Conservation (phyloP, 306 rosid species). For the Trichosanthes truncata region DNA sequence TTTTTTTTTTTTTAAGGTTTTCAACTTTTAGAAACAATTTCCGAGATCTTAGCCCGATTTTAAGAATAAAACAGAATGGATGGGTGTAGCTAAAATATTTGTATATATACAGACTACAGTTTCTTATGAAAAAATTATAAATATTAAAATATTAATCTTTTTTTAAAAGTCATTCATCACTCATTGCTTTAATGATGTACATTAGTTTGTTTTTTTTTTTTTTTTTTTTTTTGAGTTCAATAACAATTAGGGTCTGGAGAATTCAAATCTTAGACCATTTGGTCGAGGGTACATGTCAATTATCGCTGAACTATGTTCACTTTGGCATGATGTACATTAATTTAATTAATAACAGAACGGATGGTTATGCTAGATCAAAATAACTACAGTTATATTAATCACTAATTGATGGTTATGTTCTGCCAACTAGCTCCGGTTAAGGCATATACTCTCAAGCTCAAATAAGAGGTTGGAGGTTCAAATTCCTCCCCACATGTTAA, state of each 20-base stretch:
- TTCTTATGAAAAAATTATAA: not conserved
- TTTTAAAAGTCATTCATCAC: not conserved
- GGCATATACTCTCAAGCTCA: no score
- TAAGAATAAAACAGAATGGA: not conserved
- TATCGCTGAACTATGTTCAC: no score
- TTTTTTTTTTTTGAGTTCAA: no score
- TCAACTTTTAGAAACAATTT: not conserved
- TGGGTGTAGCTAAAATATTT: not conserved
- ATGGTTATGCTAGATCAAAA: not conserved
- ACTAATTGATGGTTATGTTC: not conserved
- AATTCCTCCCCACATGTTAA: no score
- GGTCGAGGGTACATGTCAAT: no score
- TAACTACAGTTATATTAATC: not conserved
- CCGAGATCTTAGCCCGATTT: not conserved
- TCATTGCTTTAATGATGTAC: not conserved
- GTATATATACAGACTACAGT: not conserved
- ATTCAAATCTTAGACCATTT: no score
- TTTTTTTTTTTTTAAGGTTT: not conserved
- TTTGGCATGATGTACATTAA: not conserved
- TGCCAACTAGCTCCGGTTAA: no score
- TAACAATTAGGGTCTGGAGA: no score
- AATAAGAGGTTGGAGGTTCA: no score
- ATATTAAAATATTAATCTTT: not conserved
- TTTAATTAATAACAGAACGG: not conserved
- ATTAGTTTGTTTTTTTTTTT: no score